Evolutionary conservation across 148 eudicot genomes (phyloP), one percentile per base, ranked within the genome.

Genomic region (Silene uniflora): DNA sequence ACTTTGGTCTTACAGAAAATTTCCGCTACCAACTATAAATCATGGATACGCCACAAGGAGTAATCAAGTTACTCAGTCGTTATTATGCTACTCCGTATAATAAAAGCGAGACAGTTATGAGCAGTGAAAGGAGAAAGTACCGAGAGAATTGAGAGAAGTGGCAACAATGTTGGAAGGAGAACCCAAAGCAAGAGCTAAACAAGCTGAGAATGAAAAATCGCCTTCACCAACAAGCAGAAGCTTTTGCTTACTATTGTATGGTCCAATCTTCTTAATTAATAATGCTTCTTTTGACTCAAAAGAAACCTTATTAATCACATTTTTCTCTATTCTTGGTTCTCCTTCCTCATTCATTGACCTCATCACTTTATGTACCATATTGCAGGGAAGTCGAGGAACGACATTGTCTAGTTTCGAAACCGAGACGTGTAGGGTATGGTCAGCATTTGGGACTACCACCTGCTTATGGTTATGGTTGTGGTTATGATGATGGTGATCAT

Each of bases 181-280:
- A 9, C 76, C 81, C 17, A 78, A 78, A 6, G 77, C 76, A 1
- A 67, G 18, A 13, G 81, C 77, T 62, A 78, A 65, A 29, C 44
- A 54, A 29, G 77, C 52, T 0, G 81, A 55, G 47, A 78, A 73
- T 0, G 81, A 78, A 72, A 77, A 77, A 63, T 78, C 76, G 12
- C 81, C 81, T 54, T 77, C 80, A 10, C 80, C 80, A 14, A 77
- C 75, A 3, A 77, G 52, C 16, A 77, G 13, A 7, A 77, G 19
- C 22, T 27, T 46, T 1, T 70, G 80, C 10, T 13, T 19, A 17
- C 66, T 72, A 7, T 46, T 58, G 27, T 72, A 72, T 14, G 65
- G 46, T 42, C 73, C 73, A 17, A 62, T 60, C 58, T 54, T 72
- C 42, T 66, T 59, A 25, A 71, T 27, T 17, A 46, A 16, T 67